Base-by-base conservation (phyloP, 192 early-diverging fungal species). In the Coemansia sp. region DNA sequence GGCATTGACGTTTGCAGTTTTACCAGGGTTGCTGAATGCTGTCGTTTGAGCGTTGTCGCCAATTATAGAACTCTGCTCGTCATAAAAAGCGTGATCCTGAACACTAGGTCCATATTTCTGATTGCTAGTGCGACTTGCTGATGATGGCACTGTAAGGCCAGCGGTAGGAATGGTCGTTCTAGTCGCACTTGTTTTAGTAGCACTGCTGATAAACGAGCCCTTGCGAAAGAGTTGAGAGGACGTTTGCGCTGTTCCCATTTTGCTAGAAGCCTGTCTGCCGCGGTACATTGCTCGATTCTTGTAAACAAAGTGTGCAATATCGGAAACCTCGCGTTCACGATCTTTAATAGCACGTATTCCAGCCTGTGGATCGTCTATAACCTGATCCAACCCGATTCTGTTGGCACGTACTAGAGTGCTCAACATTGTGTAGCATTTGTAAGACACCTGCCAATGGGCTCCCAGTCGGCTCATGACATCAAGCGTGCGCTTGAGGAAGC, bases 371-470 rank as follows among this genome's bases (percentile, higher is more conserved):
- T 71, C 68, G 7, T 67, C 74, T 21, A 57, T 39, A 6, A 67
- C 63, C 24, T 63, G 60, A 18, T 78, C 74, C 21, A 78, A 57
- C 3, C 54, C 74, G 21, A 78, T 78, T 11, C 61, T 48, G 58
- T 78, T 78, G 34, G 74, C 57, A 3, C 74, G 64, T 41, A 78
- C 68, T 9, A 78, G 68, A 18, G 68, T 63, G 40, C 59, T 78
- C 15, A 78, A 64, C 74, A 78, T 78, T 12, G 64, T 78, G 60
- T 78, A 70, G 65, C 74, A 78, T 56, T 78, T 78, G 53, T 70
- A 78, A 7, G 74, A 78, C 14, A 78, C 74, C 37, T 71, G 68
- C 74, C 74, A 78, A 41, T 78, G 74, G 10, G 74, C 74, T 12
- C 74, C 74, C 11, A 70, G 67, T 12, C 74, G 64, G 40, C 74